Base-by-base conservation (phyloP, 257 asterid genomes). In the Solanum bulbocastanum region DNA sequence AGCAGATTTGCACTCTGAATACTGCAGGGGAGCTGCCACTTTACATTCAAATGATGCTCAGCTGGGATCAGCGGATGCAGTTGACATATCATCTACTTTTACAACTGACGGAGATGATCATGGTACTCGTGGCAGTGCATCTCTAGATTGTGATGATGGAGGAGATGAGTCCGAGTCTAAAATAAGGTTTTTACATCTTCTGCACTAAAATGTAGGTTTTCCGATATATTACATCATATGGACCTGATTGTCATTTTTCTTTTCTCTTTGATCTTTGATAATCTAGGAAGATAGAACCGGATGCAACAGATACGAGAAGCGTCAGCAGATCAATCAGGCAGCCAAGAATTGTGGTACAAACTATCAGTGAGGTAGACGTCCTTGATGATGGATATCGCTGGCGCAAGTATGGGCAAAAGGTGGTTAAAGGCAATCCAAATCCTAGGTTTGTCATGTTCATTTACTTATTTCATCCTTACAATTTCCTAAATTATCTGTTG, bases 341-440 rank as follows among this genome's bases (percentile, higher is more conserved):
- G 91, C 96, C 98, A 40, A 92, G 98, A 71, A 96, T 95, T 10
- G 98, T 96, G 32, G 98, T 96, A 87, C 98, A 94, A 89, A 95
- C 99, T 42, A 94, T 92, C 10, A 96, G 99, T 87, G 99, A 96
- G 87, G 94, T 96, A 42, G 98, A 95, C 91, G 91, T 95, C 62
- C 92, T 96, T 76, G 99, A 94, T 32, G 99, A 95, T 75, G 99
- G 99, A 42, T 96, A 95, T 83, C 95, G 98, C 68, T 96, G 99
- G 99, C 98, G 98, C 83, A 96, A 96, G 88, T 96, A 96, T 16
- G 99, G 99, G 66, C 98, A 96, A 92, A 96, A 96, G 91, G 94
- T 96, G 23, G 99, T 96, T 62, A 95, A 95, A 90, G 99, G 99
- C 88, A 96, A 96, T 87, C 98, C 99, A 60, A 94, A 95, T 89